Conservation (phyloP, 139 green algal genomes). For the Picochlorum costavermella region DNA sequence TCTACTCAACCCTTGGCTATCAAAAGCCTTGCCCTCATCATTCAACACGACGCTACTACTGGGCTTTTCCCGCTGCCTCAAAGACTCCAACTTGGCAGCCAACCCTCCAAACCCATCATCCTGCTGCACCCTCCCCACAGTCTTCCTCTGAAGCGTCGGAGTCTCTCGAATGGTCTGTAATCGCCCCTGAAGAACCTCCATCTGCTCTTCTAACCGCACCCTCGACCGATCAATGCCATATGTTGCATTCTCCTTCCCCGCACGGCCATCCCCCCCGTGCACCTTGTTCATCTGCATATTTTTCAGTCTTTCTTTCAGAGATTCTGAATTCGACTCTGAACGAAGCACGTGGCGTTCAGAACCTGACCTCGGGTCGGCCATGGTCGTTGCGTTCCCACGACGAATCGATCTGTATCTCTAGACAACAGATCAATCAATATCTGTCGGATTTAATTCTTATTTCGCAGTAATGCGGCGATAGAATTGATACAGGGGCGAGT, state of each 20-base stretch:
- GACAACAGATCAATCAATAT: no score
- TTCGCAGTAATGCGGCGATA: no score
- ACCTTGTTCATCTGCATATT: not conserved
- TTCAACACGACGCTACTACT: not conserved
- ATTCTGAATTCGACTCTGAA: no score
- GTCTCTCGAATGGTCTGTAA: slow-evolving; percentile 29
- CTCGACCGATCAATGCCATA: not conserved
- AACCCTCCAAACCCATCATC: not conserved
- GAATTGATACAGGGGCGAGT: no score
- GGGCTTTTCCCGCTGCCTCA: not conserved
- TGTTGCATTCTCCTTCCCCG: not conserved
- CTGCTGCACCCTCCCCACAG: not conserved
- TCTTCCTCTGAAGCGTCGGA: not conserved
- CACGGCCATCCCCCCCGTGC: slow-evolving; percentile 1
- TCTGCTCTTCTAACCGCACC: slow-evolving; percentile 21
- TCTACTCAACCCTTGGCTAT: slow-evolving; percentile 19
- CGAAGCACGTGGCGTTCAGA: no score
- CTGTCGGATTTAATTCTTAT: no score
- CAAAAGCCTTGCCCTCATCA: slow-evolving; percentile 23
- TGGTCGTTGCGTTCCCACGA: no score
- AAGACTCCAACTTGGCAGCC: slow-evolving; percentile 12
- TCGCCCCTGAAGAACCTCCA: slow-evolving; percentile 23
- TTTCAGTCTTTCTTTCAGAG: not conserved
- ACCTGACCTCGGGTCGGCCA: no score
- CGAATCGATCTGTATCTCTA: no score